These are phyloP conservation scores for Nitzschia inconspicua DNA, from an alignment of 108 stramenopile genomes.

Conservation along the genomic window DNA sequence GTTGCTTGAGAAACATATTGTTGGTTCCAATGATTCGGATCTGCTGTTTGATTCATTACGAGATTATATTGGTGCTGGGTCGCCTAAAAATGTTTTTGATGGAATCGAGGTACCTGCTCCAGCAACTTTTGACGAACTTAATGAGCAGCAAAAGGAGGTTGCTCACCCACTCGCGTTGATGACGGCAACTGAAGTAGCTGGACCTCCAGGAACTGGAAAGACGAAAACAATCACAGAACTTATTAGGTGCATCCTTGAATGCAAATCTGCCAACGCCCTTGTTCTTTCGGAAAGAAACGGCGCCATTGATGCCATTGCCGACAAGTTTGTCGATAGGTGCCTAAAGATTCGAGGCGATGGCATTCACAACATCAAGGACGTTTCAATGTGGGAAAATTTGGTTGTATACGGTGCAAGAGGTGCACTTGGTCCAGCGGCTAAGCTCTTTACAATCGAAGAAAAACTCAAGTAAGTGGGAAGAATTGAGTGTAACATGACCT, in stretches of 20 bases:
- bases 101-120: constrained; percentile 19
- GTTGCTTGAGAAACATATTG: constrained; percentile 30
- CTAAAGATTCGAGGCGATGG: not conserved
- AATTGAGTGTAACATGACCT: not conserved
- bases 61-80: constrained; percentile 32
- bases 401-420: constrained; percentile 33
- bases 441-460: constrained; percentile 29
- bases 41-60: constrained; percentile 34
- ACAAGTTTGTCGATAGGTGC: constrained; percentile 32
- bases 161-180: constrained; percentile 38
- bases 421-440: constrained; percentile 33
- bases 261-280: constrained; percentile 34
- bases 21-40: not conserved
- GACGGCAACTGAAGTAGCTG: constrained; percentile 54
- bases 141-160: constrained; percentile 37
- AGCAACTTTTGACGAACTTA: constrained; percentile 21
- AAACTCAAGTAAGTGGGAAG: constrained; percentile 33
- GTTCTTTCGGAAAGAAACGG: constrained; percentile 48
- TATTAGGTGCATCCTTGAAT: constrained; percentile 33
- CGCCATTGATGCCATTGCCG: constrained; percentile 53
- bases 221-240: constrained; percentile 50
- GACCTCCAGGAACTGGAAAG: constrained; percentile 51
- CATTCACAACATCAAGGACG: constrained; percentile 17
- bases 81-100: constrained; percentile 17
- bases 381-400: constrained; percentile 29